These are phyloP conservation scores for Boletus reticuloceps DNA, from an alignment of 768 basidiomycete genomes.

Conservation along the genomic window DNA sequence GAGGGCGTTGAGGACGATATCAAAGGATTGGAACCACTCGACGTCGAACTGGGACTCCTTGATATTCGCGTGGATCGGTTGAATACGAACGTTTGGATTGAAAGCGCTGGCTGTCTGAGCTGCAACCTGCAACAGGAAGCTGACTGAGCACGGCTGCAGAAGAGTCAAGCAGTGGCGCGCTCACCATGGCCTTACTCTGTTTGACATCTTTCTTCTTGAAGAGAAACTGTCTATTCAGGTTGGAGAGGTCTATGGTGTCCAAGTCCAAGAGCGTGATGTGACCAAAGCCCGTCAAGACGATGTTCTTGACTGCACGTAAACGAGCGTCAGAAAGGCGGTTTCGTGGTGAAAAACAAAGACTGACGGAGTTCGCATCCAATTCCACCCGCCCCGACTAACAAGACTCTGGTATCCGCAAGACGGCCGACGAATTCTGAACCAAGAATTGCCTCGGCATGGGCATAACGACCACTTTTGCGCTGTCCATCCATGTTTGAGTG, in stretches of 20 bases:
- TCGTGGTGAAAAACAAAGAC: conserved; percentile 25
- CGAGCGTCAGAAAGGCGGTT: not conserved
- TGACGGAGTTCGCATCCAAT: conserved; percentile 95
- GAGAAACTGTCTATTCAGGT: conserved; percentile 94
- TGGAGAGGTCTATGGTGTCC: conserved; percentile 98
- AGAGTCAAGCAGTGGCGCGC: conserved; percentile 11
- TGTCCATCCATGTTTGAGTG: conserved; percentile 4
- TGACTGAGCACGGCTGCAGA: not conserved
- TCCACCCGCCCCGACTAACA: conserved; percentile 94
- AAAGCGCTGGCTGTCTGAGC: conserved; percentile 79
- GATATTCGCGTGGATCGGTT: conserved; percentile 91
- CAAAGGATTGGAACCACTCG: conserved; percentile 86
- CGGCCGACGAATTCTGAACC: conserved; percentile 66
- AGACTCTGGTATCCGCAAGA: conserved; percentile 62
- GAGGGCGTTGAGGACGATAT: conserved; percentile 91
- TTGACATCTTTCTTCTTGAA: conserved; percentile 98
- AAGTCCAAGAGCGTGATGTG: conserved; percentile 91
- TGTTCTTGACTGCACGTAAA: conserved; percentile 79
- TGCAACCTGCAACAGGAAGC: conserved; percentile 53
- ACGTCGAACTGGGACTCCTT: conserved; percentile 90
- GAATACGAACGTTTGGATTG: conserved; percentile 85
- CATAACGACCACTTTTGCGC: conserved; percentile 36
- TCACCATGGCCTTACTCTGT: conserved; percentile 89
- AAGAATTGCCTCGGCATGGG: conserved; percentile 75
- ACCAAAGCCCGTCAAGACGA: conserved; percentile 86